Base-by-base conservation (phyloP, 75 land plant genomes). In the Isoetes taiwanensis region DNA sequence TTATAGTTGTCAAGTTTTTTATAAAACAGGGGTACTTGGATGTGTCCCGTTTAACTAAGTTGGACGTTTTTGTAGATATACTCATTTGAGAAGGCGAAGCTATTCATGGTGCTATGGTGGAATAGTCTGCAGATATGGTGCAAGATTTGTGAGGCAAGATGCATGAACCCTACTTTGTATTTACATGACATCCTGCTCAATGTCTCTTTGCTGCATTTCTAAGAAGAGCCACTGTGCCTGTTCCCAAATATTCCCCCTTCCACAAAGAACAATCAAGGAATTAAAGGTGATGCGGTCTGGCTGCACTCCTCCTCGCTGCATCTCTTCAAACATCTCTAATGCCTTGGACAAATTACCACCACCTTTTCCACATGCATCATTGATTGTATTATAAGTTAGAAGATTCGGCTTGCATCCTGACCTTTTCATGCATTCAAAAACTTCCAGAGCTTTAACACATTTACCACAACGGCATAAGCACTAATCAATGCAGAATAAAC, bases 251-350 rank as follows among this genome's bases (percentile, higher is more conserved):
- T 88, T 85, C 0, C 73, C 82, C 9, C 90, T 64, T 30, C 90
- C 77, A 71, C 90, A 88, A 11, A 76, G 96, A 0, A 90, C 83
- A 41, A 94, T 78, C 26, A 94, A 64, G 0, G 90, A 88, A 54
- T 94, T 94, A 61, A 77, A 94, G 0, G 99, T 88, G 56, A 89
- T 89, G 26, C 96, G 54, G 73, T 94, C 99, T 0, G 99, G 96
- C 27, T 76, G 68, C 8, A 94, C 74, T 28, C 96, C 96, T 46
- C 72, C 71, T 41, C 64, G 57, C 29, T 74, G 54, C 98, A 93
- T 93, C 54, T 93, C 90, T 38, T 79, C 69, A 55, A 79, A 84
- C 28, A 78, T 70, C 28, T 32, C 62, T 8, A 62, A 43, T 1
- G 78, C 95, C 50, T 66, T 64, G 16, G 66, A 65, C 52, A 74